These are phyloP conservation scores for Nasturtium officinale DNA, from an alignment of 345 rosid species.

Conservation along the genomic window DNA sequence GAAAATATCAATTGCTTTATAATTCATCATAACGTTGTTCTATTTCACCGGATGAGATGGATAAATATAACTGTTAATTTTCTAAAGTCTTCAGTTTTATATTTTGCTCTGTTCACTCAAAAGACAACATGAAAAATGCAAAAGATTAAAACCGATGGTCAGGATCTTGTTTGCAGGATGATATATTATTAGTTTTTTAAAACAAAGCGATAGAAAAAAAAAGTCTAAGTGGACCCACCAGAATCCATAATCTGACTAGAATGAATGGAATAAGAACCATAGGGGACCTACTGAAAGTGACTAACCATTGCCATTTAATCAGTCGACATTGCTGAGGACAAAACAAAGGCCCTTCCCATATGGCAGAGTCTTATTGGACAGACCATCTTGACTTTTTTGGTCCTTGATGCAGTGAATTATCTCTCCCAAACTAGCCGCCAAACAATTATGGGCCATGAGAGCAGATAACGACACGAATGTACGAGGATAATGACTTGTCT, in stretches of 20 bases:
- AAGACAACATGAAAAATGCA: background rate
- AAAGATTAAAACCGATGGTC: conserved; percentile 19
- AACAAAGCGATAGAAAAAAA: background rate
- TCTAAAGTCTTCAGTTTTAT: background rate
- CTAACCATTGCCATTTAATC: conserved; percentile 30
- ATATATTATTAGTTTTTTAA: background rate
- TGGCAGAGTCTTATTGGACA: conserved; percentile 20
- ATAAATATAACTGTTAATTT: conserved; percentile 18
- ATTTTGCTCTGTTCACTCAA: conserved; percentile 7
- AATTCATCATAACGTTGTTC: background rate
- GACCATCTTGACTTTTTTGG: conserved; percentile 25
- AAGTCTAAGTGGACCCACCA: conserved; percentile 24
- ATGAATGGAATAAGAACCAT: conserved; percentile 34
- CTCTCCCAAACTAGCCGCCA: conserved; percentile 10
- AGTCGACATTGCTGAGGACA: conserved; percentile 33
- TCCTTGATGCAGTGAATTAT: conserved; percentile 27
- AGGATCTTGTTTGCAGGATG: background rate
- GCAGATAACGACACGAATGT: conserved; percentile 17
- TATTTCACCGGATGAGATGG: conserved; percentile 12
- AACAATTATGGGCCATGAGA: conserved; percentile 18
- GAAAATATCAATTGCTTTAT: background rate
- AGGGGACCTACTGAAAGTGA: conserved; percentile 30
- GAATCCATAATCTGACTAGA: conserved; percentile 41
- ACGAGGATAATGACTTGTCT: background rate
- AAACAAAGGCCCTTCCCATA: conserved; percentile 10